Evolutionary conservation across 2,329 filamentous ascomycete species (phyloP), one percentile per base, ranked within the genome.

Genomic region (Ceratocystis alfenasii): DNA sequence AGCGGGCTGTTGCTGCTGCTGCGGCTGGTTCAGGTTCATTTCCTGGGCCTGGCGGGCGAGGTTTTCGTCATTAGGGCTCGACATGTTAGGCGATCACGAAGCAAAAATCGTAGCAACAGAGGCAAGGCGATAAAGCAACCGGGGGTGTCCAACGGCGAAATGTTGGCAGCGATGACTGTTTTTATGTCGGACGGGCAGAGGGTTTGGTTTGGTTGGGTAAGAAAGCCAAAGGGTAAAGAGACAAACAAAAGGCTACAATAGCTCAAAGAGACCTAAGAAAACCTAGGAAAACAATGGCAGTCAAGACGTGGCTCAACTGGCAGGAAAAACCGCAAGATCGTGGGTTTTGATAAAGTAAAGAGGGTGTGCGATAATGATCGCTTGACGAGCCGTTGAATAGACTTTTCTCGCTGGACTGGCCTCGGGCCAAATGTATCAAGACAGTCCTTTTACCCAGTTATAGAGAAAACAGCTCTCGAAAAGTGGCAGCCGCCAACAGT

Each of bases 41-140:
- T 92, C 87, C 80, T 90, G 87, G 69, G 84, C 86, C 65, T 87
- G 81, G 72, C 87, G 86, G 73, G 92, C 89, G 73, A 95, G 90
- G 78, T 97, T 92, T 89, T 94, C 97, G 69, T 91, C 96, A 76
- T 95, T 91, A 73, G 90, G 88, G 76, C 92, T 86, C 72, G 92
- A 88, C 91, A 96, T 96, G 73, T 66, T 81, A 4, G 36, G 36
- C 36, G 36, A 41, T 41, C 10, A 41, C 36, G 36, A 41, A 41
- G 12, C 10, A 15, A 15, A 10, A 41, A 41, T 41, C 12, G 36
- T 41, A 41, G 28, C 28, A 30, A 59, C 28, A 20, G 36, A 17
- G 28, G 28, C 25, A 59, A 30, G 5, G 28, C 15, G 28, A 59
- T 15, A 59, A n/a, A 20, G 3, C 5, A 25, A 22, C 7, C 55